These are phyloP conservation scores for Glomus cerebriforme DNA, from an alignment of 192 early-diverging fungal species.

Conservation along the genomic window DNA sequence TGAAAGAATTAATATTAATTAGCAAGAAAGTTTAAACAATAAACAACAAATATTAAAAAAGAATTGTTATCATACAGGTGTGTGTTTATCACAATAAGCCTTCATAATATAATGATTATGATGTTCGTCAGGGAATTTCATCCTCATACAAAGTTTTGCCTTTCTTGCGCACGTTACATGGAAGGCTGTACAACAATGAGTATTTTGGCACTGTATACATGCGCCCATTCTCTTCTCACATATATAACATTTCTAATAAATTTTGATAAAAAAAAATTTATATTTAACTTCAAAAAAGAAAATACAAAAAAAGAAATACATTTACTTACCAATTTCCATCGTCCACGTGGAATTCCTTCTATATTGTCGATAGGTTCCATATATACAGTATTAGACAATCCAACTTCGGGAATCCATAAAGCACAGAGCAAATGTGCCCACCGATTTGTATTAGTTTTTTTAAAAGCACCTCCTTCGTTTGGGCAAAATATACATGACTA, in stretches of 20 bases:
- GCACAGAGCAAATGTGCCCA: constrained; percentile 98
- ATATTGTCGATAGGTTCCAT: constrained; percentile 99
- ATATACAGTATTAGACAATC: constrained; percentile 83
- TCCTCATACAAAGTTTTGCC: constrained; percentile 86
- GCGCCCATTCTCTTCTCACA: constrained; percentile 84
- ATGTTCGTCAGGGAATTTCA: constrained; percentile 58
- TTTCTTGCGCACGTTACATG: constrained; percentile 92
- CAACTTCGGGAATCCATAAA: constrained; percentile 95
- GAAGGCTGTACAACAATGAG: constrained; percentile 87
- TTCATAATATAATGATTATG: constrained; percentile 61
- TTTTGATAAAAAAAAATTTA: not conserved
- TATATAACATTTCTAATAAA: constrained; percentile 70
- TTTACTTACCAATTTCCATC: constrained; percentile 74
- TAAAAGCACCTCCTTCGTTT: constrained; percentile 91
- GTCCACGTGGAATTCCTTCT: constrained; percentile 82
- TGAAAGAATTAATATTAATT: constrained; percentile 6
- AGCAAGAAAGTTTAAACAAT: not conserved
- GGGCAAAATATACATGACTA: constrained; percentile 91
- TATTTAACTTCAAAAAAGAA: constrained; percentile 15
- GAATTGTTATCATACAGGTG: constrained; percentile 54
- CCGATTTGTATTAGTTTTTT: constrained; percentile 87
- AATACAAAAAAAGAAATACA: constrained; percentile 15
- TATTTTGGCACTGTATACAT: constrained; percentile 93
- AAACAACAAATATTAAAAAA: not conserved
- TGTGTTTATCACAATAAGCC: constrained; percentile 90